phyloP scores from a whole-genome alignment of 495 filamentous ascomycete species.

The Beverwykella pulmonaria region DNA sequence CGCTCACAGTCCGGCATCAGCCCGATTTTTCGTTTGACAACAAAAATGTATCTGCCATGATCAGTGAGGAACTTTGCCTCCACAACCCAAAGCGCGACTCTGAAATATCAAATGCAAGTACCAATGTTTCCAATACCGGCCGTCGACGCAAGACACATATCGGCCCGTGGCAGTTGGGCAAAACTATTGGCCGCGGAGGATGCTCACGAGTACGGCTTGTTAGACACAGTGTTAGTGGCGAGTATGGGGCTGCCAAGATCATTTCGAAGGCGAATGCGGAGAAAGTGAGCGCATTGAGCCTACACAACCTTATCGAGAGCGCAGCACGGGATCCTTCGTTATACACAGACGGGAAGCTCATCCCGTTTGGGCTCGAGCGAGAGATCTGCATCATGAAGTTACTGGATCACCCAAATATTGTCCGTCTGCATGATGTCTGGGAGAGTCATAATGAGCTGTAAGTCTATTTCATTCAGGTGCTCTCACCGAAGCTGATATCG shows the following conservation, averaged over 20 bases:
- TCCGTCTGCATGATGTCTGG: constrained; percentile 92
- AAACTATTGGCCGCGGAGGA: constrained; percentile 80
- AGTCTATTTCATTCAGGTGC: constrained; percentile 42
- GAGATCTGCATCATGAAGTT: constrained; percentile 96
- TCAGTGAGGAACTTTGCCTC: constrained; percentile 52
- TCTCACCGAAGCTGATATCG: constrained; percentile 16
- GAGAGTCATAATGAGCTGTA: constrained; percentile 93
- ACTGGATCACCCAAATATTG: constrained; percentile 89
- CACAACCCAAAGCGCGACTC: constrained; percentile 67
- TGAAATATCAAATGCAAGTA: constrained; percentile 69
- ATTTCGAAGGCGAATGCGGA: constrained; percentile 75
- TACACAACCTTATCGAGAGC: constrained; percentile 63
- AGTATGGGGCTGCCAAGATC: constrained; percentile 90
- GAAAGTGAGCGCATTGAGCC: constrained; percentile 71
- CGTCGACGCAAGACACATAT: constrained; percentile 70
- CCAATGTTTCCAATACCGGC: constrained; percentile 58
- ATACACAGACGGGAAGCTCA: constrained; percentile 54
- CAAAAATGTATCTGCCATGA: constrained; percentile 57
- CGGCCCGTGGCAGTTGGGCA: constrained; percentile 89
- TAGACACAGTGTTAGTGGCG: constrained; percentile 70
- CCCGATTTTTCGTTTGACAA: constrained; percentile 52
- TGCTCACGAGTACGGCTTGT: constrained; percentile 83
- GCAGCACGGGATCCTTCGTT: constrained; percentile 36
- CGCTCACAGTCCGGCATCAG: constrained; percentile 37
- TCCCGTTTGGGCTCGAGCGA: constrained; percentile 85